Evolutionary conservation across 208 protist species (phyloP).

Genomic region (Naegleria lovaniensis): DNA sequence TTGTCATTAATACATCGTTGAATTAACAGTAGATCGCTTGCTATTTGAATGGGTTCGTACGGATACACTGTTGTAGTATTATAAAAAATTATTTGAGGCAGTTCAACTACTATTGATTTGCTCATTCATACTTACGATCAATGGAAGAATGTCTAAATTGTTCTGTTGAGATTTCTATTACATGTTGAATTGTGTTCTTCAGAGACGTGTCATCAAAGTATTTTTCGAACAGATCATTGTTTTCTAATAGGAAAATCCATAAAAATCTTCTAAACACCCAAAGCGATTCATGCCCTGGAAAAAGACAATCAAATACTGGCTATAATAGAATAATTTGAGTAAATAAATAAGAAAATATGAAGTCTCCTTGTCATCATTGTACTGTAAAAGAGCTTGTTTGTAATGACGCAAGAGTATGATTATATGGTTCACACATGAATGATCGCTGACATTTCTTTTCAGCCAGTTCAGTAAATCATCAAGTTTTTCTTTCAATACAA

Average conservation of each 20-base stretch:
- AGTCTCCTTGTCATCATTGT: background rate
- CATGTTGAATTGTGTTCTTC: background rate
- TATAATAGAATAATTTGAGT: background rate
- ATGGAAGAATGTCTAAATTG: background rate
- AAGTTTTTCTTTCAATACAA: background rate
- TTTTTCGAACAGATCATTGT: background rate
- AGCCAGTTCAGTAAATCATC: background rate
- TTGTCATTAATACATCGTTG: background rate
- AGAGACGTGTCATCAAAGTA: background rate
- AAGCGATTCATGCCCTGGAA: background rate
- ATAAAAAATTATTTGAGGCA: background rate
- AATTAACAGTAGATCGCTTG: background rate
- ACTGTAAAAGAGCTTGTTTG: background rate
- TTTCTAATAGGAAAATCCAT: background rate
- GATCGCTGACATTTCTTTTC: constrained; percentile 6
- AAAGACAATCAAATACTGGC: constrained; percentile 15
- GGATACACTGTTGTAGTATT: background rate
- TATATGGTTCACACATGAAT: background rate
- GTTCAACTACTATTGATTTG: too few relatives aligned
- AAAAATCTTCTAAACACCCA: background rate
- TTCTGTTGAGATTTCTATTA: background rate
- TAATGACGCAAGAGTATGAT: background rate
- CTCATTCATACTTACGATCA: background rate
- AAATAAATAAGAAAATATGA: background rate
- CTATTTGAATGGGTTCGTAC: background rate